These are phyloP conservation scores for Brettanomyces nanus DNA, from an alignment of 805 yeast species.

Conservation along the genomic window DNA sequence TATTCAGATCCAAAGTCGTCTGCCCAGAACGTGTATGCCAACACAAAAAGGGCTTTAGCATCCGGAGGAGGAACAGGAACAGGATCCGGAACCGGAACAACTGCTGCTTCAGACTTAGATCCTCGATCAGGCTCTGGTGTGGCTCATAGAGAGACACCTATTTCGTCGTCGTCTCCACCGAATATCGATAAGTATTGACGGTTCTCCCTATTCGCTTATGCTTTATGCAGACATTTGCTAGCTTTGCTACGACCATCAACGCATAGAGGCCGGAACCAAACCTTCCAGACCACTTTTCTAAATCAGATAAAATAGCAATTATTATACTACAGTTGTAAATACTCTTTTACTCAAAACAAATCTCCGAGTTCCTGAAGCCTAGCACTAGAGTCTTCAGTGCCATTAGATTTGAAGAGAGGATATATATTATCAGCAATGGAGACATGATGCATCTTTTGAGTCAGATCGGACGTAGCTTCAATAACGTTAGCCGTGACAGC, in stretches of 20 bases:
- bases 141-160: not conserved
- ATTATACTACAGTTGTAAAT: not conserved
- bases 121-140: not conserved
- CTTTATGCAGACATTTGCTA: no score
- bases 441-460: no score
- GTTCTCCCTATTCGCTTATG: no score
- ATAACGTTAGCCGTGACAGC: no score
- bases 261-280: no score
- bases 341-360: slow-evolving; percentile 7
- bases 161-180: not conserved
- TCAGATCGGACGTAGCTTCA: no score
- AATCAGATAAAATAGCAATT: no score
- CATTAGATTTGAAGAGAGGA: slow-evolving; percentile 4
- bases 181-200: no score
- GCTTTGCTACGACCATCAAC: not conserved
- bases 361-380: slow-evolving; percentile 9
- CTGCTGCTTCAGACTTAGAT: not conserved
- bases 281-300: not conserved
- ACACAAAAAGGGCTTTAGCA: slow-evolving; percentile 11
- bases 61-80: not conserved
- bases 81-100: not conserved
- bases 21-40: slow-evolving; percentile 15
- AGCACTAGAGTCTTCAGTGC: not conserved
- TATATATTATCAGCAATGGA: no score
- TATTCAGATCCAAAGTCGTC: slow-evolving; percentile 11